Evolutionary conservation across 495 filamentous ascomycete genomes (phyloP), one percentile per base, ranked within the genome.

Genomic region (Penicillium daleae): DNA sequence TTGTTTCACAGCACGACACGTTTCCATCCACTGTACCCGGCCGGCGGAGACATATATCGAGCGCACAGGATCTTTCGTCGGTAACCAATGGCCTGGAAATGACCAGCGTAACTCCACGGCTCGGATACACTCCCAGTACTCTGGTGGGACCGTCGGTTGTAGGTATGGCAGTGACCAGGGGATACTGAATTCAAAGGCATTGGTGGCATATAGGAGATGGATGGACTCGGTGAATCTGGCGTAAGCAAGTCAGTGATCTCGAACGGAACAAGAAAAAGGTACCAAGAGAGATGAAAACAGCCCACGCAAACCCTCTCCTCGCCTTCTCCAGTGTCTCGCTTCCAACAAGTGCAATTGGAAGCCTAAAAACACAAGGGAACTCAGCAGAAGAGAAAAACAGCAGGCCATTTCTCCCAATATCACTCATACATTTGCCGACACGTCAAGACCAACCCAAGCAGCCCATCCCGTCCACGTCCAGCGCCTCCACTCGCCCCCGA

Each of bases 121-220:
- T 57, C 75, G 77, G 49, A 80, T 78, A 3, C 59, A 64, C 33
- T 72, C 58, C 74, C 76, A 76, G 48, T 70, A 61, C 10, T 75
- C 68, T 3, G 56, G 6, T 6, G 69, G 74, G 53, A 81, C 66
- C 2, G 78, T 79, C 6, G 76, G 77, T 32, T 67, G 77, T 6
- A 82, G 73, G 56, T 82, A 82, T 0, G 78, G 66, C 5, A 80
- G 74, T 32, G 77, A 71, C 79, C 79, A 82, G 62, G 79, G 78
- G 60, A 76, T 80, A 64, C 77, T 80, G 68, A 82, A 80, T 60
- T 80, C 76, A 61, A 80, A 78, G 50, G 66, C 74, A 65, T 73
- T 76, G 35, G 66, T 62, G 6, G 73, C 71, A 60, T 82, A 82
- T 46, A 82, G 71, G 29, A 76, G 63, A 57, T 72, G 63, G 56